Evolutionary conservation across 345 rosid genomes (phyloP), one percentile per base, ranked within the genome.

Genomic region (Citrus inodora): DNA sequence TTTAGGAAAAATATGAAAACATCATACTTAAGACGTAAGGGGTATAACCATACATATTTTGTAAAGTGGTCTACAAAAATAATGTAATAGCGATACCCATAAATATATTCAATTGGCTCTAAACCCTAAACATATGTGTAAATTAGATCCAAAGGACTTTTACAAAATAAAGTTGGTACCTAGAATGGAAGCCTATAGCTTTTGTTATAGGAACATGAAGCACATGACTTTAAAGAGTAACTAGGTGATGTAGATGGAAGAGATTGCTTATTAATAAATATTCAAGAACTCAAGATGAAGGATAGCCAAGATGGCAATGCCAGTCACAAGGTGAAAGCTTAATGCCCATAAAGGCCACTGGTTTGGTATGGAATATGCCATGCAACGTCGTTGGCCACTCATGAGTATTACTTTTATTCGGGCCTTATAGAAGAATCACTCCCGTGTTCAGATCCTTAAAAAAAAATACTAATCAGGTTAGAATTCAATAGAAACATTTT

Each of bases 1-100:
- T 0, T 5, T 0, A 2, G 2, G 3, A 6, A 64, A 79, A 0
- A 28, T 3, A 0, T 27, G 0, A 4, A 8, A 19, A 62, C 8
- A 58, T 79, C 17, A 0, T n/a, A 71, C 10, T 71, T 82, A 1
- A 2, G 2, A 19, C 33, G 24, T 0, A 76, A 0, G 1, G 71
- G 76, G 61, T 82, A 78, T 0, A 67, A 25, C 76, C 62, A 79
- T 0, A 28, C 48, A 17, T 53, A 78, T 22, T 11, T 17, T 0
- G 46, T 74, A 9, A 5, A 78, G 5, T 79, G 74, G 24, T 56
- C 79, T 1, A 78, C 11, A 37, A 75, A 82, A 0, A 78, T 48
- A 7, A 64, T 35, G 70, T 74, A 78, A 30, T 73, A 68, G 1
- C 4, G 16, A 59, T 24, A 48, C 2, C 0, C 9, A 28, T 77